These are phyloP conservation scores for Pseudozyma sp. DNA, from an alignment of 1,284 basidiomycete species.

Conservation along the genomic window DNA sequence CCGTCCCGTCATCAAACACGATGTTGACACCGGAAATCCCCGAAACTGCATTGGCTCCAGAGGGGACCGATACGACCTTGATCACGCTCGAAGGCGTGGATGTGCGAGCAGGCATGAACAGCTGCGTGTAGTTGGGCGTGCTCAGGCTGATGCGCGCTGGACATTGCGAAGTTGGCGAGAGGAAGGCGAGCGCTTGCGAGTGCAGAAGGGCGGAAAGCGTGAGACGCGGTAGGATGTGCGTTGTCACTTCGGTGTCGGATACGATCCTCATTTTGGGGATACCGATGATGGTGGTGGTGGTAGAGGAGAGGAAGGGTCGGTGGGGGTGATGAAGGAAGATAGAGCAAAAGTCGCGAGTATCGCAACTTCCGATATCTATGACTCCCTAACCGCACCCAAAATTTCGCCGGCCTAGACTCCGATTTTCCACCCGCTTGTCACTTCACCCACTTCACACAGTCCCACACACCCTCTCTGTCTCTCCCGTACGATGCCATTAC, in stretches of 20 bases:
- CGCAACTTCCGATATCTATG: too few species aligned
- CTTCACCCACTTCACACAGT: neutral
- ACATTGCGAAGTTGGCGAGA: slow-evolving; percentile 14
- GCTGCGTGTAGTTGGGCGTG: slow-evolving; percentile 22
- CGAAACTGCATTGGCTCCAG: neutral
- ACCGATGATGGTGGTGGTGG: neutral
- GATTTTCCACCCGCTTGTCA: too few species aligned
- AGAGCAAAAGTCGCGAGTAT: too few species aligned
- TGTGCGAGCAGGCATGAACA: slow-evolving; percentile 38
- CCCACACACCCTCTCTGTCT: neutral
- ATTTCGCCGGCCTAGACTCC: too few species aligned
- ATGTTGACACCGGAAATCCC: slow-evolving; percentile 29
- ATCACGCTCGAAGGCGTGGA: slow-evolving; percentile 4
- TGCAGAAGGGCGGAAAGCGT: neutral
- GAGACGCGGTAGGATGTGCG: neutral
- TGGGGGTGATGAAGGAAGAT: too few species aligned
- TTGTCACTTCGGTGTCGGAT: neutral
- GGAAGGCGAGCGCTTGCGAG: slow-evolving; percentile 22
- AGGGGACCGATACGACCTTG: slow-evolving; percentile 33
- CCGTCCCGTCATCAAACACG: slow-evolving; percentile 15
- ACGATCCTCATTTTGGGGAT: slow-evolving; percentile 2
- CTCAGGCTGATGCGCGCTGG: slow-evolving; percentile 9
- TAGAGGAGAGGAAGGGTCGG: too few species aligned
- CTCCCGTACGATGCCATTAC: neutral
- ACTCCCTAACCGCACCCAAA: too few species aligned